phyloP scores from a whole-genome alignment of 1,284 basidiomycete genomes.

The Mycosarcoma mackinlayi region DNA sequence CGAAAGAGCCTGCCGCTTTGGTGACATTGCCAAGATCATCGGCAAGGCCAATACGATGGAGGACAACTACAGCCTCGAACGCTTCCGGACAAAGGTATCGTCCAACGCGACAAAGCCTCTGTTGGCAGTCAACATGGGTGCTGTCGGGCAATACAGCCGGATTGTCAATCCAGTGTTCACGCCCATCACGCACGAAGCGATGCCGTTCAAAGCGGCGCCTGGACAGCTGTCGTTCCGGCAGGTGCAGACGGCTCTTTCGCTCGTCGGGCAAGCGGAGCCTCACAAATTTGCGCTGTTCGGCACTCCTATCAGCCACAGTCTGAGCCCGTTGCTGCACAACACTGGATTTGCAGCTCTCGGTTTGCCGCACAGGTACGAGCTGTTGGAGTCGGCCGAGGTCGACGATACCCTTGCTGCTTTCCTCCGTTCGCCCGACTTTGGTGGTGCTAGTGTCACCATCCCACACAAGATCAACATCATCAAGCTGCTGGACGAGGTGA shows the following conservation, averaged over 20 bases:
- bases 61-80: constrained; percentile 83
- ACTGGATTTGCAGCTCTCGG: constrained; percentile 84
- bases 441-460: constrained; percentile 89
- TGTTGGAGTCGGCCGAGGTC: constrained; percentile 80
- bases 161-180: constrained; percentile 87
- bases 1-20: constrained; percentile 66
- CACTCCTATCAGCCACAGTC: constrained; percentile 85
- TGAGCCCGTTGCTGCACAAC: constrained; percentile 94
- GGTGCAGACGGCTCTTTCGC: constrained; percentile 82
- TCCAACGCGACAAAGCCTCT: constrained; percentile 72
- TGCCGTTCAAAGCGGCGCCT: constrained; percentile 84
- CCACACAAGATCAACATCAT: constrained; percentile 64
- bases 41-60: constrained; percentile 80
- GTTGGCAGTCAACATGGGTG: constrained; percentile 93
- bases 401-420: constrained; percentile 76
- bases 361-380: constrained; percentile 73
- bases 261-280: constrained; percentile 81
- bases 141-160: constrained; percentile 82
- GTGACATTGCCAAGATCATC: constrained; percentile 92
- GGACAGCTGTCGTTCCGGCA: constrained; percentile 90
- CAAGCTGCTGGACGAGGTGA: constrained; percentile 56
- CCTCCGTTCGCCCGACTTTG: constrained; percentile 80
- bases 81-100: constrained; percentile 75
- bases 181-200: constrained; percentile 86
- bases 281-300: constrained; percentile 88